phyloP scores from a whole-genome alignment of 805 yeast genomes.

The Cyberlindnera veronae region DNA sequence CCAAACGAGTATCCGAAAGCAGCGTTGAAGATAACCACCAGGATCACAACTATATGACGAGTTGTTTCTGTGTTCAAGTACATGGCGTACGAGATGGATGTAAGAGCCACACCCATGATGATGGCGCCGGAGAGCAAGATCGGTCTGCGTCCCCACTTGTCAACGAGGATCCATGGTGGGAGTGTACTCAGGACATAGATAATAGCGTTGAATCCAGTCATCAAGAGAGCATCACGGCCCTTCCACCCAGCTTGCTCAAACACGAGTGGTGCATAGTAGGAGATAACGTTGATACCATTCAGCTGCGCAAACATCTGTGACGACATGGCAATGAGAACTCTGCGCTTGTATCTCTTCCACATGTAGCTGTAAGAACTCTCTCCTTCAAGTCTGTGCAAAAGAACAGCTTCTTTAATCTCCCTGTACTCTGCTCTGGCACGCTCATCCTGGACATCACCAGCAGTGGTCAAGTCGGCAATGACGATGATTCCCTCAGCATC shows the following conservation, averaged over 20 bases:
- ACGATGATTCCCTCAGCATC: slow-evolving; percentile 82
- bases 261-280: slow-evolving; percentile 90
- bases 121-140: slow-evolving; percentile 75
- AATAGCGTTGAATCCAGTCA: slow-evolving; percentile 80
- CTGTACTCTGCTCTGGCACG: slow-evolving; percentile 70
- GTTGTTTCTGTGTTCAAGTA: slow-evolving; percentile 49
- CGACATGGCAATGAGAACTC: slow-evolving; percentile 84
- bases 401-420: slow-evolving; percentile 75
- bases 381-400: slow-evolving; percentile 77
- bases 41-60: slow-evolving; percentile 66
- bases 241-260: slow-evolving; percentile 95
- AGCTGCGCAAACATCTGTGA: slow-evolving; percentile 91
- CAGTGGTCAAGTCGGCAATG: slow-evolving; percentile 76
- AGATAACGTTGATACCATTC: slow-evolving; percentile 89
- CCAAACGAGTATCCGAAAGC: slow-evolving; percentile 93
- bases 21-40: slow-evolving; percentile 78
- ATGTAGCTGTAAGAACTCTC: slow-evolving; percentile 70
- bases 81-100: slow-evolving; percentile 59
- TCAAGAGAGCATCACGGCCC: slow-evolving; percentile 80
- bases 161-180: slow-evolving; percentile 90
- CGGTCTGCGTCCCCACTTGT: slow-evolving; percentile 89
- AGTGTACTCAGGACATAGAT: slow-evolving; percentile 64
- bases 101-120: slow-evolving; percentile 71
- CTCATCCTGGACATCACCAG: slow-evolving; percentile 69
- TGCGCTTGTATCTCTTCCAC: slow-evolving; percentile 68